Conservation (phyloP, 352 stramenopile genomes). For the Phytopythium aichiense region DNA sequence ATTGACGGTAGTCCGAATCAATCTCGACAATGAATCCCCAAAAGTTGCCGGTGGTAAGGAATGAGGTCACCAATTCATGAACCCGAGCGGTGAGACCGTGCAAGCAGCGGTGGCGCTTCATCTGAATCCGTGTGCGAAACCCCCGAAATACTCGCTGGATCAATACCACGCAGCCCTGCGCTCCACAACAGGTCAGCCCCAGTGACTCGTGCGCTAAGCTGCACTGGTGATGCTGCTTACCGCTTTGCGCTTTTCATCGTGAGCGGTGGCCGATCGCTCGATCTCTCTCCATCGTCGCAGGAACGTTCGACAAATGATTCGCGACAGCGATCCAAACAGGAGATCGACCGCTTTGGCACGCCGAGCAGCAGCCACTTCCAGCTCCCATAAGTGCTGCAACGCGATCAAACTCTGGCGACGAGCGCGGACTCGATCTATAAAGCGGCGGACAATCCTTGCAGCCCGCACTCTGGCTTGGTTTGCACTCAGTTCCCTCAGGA, state of each 20-base stretch:
- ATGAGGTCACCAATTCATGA: slow-evolving; percentile 35
- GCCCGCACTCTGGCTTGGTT: slow-evolving; percentile 20
- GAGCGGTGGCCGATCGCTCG: background rate
- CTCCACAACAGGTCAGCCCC: background rate
- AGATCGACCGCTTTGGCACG: background rate
- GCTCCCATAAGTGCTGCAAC: background rate
- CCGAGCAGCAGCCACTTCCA: background rate
- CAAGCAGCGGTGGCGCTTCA: slow-evolving; percentile 36
- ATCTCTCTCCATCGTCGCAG: background rate
- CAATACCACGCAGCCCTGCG: slow-evolving; percentile 18
- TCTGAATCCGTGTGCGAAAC: slow-evolving; percentile 35
- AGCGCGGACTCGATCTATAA: slow-evolving; percentile 12
- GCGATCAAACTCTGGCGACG: background rate
- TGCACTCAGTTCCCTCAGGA: slow-evolving; percentile 19
- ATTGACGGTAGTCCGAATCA: slow-evolving; percentile 54
- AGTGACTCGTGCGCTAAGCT: background rate
- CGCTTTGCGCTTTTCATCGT: background rate
- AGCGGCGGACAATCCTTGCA: slow-evolving; percentile 19
- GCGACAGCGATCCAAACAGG: background rate
- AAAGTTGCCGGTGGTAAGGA: slow-evolving; percentile 47
- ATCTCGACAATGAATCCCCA: slow-evolving; percentile 59
- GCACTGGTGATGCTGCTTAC: background rate
- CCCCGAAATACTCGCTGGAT: slow-evolving; percentile 57
- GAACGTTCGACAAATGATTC: background rate
- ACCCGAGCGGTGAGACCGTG: slow-evolving; percentile 37